phyloP scores from a whole-genome alignment of 202 grass and related monocot genomes.

The Digitaria exilis region DNA sequence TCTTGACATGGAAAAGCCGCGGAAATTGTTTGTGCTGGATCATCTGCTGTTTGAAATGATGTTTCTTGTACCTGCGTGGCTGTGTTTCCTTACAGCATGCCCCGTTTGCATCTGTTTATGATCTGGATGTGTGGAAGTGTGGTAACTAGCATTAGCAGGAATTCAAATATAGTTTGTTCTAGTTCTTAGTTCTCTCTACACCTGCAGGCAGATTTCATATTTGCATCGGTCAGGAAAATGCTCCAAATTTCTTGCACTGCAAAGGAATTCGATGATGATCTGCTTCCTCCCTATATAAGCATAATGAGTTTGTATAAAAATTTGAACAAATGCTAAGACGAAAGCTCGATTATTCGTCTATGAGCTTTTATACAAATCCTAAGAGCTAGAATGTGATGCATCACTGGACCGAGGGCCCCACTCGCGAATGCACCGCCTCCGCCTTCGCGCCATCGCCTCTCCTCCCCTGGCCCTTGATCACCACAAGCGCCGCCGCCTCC shows the following conservation, averaged over 20 bases:
- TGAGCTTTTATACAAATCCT: not conserved
- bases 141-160: not conserved
- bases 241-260: not conserved
- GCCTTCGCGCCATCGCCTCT: not conserved
- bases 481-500: not conserved
- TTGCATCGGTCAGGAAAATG: not conserved
- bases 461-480: not conserved
- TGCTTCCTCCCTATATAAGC: not conserved
- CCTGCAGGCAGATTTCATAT: not conserved
- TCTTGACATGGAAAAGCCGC: not conserved
- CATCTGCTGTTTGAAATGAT: too few species aligned
- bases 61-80: not conserved
- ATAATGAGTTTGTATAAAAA: not conserved
- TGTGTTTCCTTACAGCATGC: not conserved
- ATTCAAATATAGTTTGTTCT: not conserved
- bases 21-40: too few species aligned
- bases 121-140: not conserved
- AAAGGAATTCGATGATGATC: too few species aligned
- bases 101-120: not conserved
- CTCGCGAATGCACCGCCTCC: conserved; percentile 19
- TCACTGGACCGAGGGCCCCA: not conserved
- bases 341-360: not conserved
- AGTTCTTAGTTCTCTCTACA: not conserved
- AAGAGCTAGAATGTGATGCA: not conserved
- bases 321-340: not conserved